phyloP scores from a whole-genome alignment of 345 rosid species.

The Salix dunnii region DNA sequence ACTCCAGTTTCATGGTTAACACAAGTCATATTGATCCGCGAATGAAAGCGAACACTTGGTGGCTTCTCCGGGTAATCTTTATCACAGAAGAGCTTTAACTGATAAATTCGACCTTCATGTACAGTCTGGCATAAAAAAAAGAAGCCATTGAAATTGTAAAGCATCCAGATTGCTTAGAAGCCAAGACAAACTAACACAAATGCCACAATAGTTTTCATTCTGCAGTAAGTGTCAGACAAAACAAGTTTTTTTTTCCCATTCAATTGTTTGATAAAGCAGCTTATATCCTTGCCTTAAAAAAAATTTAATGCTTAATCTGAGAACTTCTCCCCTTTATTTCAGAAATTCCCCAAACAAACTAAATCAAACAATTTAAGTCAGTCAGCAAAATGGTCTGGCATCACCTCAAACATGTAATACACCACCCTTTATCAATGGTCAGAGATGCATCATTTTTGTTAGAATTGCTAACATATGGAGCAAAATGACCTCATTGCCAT shows the following conservation, averaged over 20 bases:
- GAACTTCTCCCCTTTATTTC: background rate
- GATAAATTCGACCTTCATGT: slow-evolving; percentile 94
- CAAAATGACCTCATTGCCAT: background rate
- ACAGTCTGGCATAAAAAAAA: slow-evolving; percentile 54
- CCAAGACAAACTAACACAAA: background rate
- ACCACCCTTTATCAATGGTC: background rate
- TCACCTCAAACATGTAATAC: background rate
- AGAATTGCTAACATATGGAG: background rate
- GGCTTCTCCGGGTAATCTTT: slow-evolving; percentile 98
- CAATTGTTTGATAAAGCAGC: background rate
- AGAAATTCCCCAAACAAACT: background rate
- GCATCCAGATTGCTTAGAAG: background rate
- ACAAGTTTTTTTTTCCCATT: background rate
- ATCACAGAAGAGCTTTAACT: slow-evolving; percentile 94
- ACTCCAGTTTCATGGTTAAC: slow-evolving; percentile 95
- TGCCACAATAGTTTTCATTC: background rate
- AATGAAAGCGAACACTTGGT: slow-evolving; percentile 89
- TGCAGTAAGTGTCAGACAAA: background rate
- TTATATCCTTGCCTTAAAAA: background rate
- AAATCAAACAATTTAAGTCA: background rate
- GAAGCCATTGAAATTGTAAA: background rate
- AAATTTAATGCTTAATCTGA: background rate
- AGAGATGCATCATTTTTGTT: background rate
- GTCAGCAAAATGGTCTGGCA: background rate
- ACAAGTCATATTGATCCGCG: slow-evolving; percentile 87